Evolutionary conservation across 345 rosid genomes (phyloP), one percentile per base, ranked within the genome.

Genomic region (Gossypium australe): DNA sequence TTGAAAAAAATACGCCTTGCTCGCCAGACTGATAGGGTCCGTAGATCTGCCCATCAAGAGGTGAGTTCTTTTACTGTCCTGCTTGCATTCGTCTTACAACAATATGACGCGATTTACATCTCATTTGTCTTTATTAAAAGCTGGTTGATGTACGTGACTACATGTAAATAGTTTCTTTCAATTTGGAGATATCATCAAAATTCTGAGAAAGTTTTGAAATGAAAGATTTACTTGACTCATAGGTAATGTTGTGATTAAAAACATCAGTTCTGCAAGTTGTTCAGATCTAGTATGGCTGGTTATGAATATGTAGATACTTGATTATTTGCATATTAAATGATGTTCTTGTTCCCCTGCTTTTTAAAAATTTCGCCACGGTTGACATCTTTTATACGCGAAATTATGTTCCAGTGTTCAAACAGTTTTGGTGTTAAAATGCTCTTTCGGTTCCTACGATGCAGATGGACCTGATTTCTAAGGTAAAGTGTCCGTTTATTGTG

Each of bases 1-100:
- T 75, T 95, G 82, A 93, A 95, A 84, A 95, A 89, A 90, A 93
- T 93, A 69, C 92, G 97, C 70, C 98, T 95, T 63, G 94, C 98
- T 59, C 92, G 98, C 44, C 99, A 95, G 84, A 90, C 98, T 72
- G 98, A 95, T 69, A 87, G 98, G 78, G 89, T 92, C 38, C 96
- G 96, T 14, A 85, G 96, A 78, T 93, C 99, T 75, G 98, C 99
- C 59, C 93, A 93, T 82, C 97, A 87, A 80, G 99, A 95, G 89
- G 99, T 93, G 62, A 78, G 78, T 70, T 63, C 49, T 64, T 67
- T 70, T 47, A 13, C 2, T 60, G 29, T 27, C 20, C 24, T 66
- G 67, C 11, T 60, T 61, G 24, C 60, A 1, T 24, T 73, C 56
- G 16, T 14, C 45, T 65, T 18, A 64, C 48, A 53, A 7, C 18